phyloP scores from a whole-genome alignment of 2,329 filamentous ascomycete species.

The Fusarium sp. region DNA sequence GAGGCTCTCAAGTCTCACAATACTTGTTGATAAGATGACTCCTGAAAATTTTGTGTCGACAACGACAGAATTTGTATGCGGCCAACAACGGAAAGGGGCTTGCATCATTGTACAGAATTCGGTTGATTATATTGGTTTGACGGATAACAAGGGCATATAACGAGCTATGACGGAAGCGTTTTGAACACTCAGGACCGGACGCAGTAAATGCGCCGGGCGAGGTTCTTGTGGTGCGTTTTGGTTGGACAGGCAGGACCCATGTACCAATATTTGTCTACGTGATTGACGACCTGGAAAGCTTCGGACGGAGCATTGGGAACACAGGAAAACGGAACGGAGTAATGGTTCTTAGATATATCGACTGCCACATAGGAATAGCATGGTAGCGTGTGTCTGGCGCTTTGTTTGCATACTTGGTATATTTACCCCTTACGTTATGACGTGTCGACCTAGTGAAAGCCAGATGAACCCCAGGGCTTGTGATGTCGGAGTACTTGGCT shows the following conservation, averaged over 20 bases:
- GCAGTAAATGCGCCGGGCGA: conserved; percentile 17
- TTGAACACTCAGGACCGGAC: conserved; percentile 14
- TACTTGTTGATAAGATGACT: conserved; percentile 2
- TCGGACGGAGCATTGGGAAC: conserved; percentile 19
- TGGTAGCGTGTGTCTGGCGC: conserved; percentile 13
- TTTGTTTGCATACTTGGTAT: not conserved
- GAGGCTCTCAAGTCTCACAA: conserved; percentile 3
- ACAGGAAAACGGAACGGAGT: conserved; percentile 30
- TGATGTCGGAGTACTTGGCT: not conserved
- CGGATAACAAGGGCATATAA: conserved; percentile 27
- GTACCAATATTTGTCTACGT: conserved; percentile 37
- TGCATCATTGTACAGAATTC: conserved; percentile 11
- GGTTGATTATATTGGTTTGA: conserved; percentile 13
- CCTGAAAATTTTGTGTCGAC: conserved; percentile 8
- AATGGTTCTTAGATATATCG: conserved; percentile 8
- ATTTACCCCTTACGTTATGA: not conserved
- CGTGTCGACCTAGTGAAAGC: not conserved
- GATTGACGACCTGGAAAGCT: conserved; percentile 28
- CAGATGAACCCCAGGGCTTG: not conserved
- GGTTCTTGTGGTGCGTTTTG: conserved; percentile 16
- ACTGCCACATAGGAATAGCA: conserved; percentile 32
- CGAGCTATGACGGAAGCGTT: conserved; percentile 36
- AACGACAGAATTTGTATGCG: conserved; percentile 1
- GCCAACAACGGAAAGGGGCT: conserved; percentile 8
- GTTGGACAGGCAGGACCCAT: conserved; percentile 27